phyloP scores from a whole-genome alignment of 441 rosid species.

The Adansonia grandidieri region DNA sequence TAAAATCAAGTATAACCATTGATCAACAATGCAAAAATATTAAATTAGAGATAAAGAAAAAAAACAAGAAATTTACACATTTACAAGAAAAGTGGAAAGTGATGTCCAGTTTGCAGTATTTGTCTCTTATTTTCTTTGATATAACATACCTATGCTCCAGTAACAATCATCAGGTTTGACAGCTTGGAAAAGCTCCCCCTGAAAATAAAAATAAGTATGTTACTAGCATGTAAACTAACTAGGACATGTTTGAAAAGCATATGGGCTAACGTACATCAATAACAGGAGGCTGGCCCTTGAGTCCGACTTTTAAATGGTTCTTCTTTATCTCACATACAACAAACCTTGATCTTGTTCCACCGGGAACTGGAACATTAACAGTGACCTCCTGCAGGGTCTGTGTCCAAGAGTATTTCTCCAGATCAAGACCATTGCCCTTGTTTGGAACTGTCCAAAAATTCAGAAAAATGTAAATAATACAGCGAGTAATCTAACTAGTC shows the following conservation, averaged over 20 bases:
- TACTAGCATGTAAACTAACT: background rate
- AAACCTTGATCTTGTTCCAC: slow-evolving; percentile 76
- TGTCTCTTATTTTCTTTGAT: background rate
- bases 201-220: slow-evolving; percentile 26
- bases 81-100: background rate
- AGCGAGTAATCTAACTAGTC: background rate
- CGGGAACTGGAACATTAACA: slow-evolving; percentile 75
- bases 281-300: slow-evolving; percentile 88
- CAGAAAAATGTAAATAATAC: background rate
- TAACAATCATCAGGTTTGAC: slow-evolving; percentile 89
- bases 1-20: background rate
- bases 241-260: background rate
- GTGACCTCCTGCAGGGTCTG: slow-evolving; percentile 85
- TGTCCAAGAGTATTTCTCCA: slow-evolving; percentile 90
- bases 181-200: slow-evolving; percentile 79
- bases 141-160: slow-evolving; percentile 84
- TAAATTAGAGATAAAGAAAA: background rate
- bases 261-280: slow-evolving; percentile 64
- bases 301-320: slow-evolving; percentile 82
- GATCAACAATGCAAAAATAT: background rate
- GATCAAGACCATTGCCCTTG: slow-evolving; percentile 88
- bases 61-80: background rate
- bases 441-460: slow-evolving; percentile 66
- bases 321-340: slow-evolving; percentile 84
- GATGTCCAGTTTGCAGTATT: slow-evolving; percentile 2